Evolutionary conservation across 2,329 filamentous ascomycete genomes (phyloP).

Genomic region (Pseudovirgaria hyperparasitica): DNA sequence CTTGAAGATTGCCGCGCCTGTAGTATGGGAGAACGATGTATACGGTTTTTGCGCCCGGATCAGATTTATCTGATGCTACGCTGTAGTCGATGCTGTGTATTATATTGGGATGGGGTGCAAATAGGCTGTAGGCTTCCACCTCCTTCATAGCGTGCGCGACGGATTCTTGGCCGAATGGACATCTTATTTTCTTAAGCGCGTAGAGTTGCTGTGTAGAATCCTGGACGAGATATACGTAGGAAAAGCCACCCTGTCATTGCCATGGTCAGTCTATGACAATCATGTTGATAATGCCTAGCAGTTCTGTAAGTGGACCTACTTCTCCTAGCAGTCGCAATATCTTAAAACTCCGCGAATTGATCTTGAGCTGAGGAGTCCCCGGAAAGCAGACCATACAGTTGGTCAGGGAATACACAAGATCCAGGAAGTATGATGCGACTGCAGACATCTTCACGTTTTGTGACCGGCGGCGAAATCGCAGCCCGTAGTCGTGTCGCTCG

Average conservation of each 20-base stretch:
- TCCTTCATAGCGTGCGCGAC: slow-evolving; percentile 92
- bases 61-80: slow-evolving; percentile 58
- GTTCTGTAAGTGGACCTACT: slow-evolving; percentile 32
- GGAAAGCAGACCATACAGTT: slow-evolving; percentile 97
- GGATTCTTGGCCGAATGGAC: slow-evolving; percentile 93
- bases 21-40: slow-evolving; percentile 97
- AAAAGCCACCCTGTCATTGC: slow-evolving; percentile 69
- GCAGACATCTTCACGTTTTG: slow-evolving; percentile 6
- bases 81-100: slow-evolving; percentile 76
- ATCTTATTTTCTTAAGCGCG: slow-evolving; percentile 97
- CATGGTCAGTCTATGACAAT: slow-evolving; percentile 7
- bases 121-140: slow-evolving; percentile 91
- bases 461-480: not conserved
- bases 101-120: slow-evolving; percentile 70
- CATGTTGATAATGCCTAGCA: not conserved
- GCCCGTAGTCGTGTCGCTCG: not conserved
- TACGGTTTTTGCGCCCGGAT: slow-evolving; percentile 72
- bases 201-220: slow-evolving; percentile 74
- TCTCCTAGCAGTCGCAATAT: slow-evolving; percentile 88
- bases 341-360: slow-evolving; percentile 92
- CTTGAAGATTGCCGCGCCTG: slow-evolving; percentile 85
- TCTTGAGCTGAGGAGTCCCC: slow-evolving; percentile 82
- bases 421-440: slow-evolving; percentile 53
- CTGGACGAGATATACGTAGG: slow-evolving; percentile 97
- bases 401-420: slow-evolving; percentile 80